These are phyloP conservation scores for Raphanus sativus DNA, from an alignment of 345 rosid species.

Conservation along the genomic window DNA sequence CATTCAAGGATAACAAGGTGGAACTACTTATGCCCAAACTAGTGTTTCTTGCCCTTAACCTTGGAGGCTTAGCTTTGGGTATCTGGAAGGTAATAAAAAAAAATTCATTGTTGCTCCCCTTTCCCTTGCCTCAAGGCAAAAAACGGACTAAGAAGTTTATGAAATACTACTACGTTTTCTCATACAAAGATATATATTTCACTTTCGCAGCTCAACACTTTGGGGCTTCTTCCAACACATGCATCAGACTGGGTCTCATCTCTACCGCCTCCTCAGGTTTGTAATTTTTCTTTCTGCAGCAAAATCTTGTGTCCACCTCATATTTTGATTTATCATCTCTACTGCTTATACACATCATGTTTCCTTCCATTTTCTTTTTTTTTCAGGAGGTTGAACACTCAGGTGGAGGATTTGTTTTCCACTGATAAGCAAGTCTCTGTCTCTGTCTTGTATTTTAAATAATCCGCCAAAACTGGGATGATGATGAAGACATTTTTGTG, in stretches of 20 bases:
- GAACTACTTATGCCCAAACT: constrained; percentile 90
- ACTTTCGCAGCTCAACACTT: constrained; percentile 77
- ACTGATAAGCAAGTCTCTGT: constrained; percentile 25
- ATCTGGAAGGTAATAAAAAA: constrained; percentile 94
- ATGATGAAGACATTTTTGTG: constrained; percentile 19
- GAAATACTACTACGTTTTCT: neutral
- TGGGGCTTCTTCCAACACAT: constrained; percentile 98
- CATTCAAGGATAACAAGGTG: constrained; percentile 88
- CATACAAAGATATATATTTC: constrained; percentile 16
- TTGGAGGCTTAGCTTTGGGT: constrained; percentile 92
- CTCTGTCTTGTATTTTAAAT: constrained; percentile 11
- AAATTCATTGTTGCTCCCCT: neutral
- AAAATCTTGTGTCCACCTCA: neutral
- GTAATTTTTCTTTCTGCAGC: neutral
- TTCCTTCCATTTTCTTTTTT: neutral
- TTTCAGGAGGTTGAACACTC: constrained; percentile 92
- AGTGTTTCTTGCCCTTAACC: constrained; percentile 86
- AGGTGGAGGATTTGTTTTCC: constrained; percentile 71
- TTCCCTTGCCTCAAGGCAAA: neutral
- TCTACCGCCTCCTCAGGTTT: constrained; percentile 92
- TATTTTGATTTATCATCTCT: neutral
- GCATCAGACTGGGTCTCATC: constrained; percentile 99
- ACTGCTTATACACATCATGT: neutral
- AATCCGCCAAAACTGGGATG: constrained; percentile 1
- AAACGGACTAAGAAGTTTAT: neutral